phyloP scores from a whole-genome alignment of 176 grass and related monocot genomes.

The Urochloa ruziziensis region DNA sequence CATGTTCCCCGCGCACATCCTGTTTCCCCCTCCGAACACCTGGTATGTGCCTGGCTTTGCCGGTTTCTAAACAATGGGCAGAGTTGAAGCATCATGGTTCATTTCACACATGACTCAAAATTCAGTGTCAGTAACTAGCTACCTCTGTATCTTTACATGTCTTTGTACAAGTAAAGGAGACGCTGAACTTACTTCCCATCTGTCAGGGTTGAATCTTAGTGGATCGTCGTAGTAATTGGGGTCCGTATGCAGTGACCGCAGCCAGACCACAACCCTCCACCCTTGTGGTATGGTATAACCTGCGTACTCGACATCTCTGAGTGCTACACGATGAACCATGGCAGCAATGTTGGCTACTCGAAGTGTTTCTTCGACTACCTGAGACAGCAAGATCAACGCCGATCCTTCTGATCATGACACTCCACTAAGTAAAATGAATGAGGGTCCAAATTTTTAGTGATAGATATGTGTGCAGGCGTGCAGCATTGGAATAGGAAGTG shows the following conservation, averaged over 20 bases:
- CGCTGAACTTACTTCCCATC: slow-evolving; percentile 36
- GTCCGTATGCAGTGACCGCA: slow-evolving; percentile 40
- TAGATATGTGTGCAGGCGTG: not conserved
- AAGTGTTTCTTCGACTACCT: slow-evolving; percentile 33
- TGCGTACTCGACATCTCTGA: slow-evolving; percentile 32
- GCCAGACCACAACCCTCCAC: slow-evolving; percentile 43
- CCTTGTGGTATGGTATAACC: slow-evolving; percentile 43
- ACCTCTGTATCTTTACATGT: not conserved
- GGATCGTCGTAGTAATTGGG: slow-evolving; percentile 31
- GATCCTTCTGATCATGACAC: not conserved
- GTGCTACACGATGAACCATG: not conserved
- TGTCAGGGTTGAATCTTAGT: slow-evolving; percentile 35
- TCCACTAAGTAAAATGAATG: not conserved
- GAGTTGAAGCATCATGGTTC: not conserved
- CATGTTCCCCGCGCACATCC: slow-evolving; percentile 39
- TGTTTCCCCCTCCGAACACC: slow-evolving; percentile 17
- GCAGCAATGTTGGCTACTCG: slow-evolving; percentile 9
- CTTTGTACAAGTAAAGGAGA: not conserved
- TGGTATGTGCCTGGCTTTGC: slow-evolving; percentile 35
- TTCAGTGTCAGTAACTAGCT: not conserved
- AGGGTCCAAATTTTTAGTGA: not conserved
- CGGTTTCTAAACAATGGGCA: not conserved
- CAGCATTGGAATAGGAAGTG: not conserved
- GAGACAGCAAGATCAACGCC: not conserved
- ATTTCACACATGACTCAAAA: not conserved